Base-by-base conservation (phyloP, 2,329 filamentous ascomycete species). In the Penicillium brasilianum region DNA sequence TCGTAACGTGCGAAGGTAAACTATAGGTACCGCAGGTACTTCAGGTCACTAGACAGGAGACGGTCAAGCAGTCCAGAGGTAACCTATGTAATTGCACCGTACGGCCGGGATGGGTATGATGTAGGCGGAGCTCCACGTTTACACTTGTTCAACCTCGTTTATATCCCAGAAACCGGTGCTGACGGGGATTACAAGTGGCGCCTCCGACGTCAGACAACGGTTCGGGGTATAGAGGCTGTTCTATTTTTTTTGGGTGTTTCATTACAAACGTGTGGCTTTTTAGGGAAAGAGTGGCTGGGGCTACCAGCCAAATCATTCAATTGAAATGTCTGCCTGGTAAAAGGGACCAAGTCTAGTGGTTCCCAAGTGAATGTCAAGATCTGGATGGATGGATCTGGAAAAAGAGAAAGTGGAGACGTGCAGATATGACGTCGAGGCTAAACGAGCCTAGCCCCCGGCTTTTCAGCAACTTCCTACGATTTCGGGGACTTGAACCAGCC, bases 201-300 rank as follows among this genome's bases (percentile, higher is more conserved):
- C 69, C 69, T 70, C 65, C 65, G 68, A 72, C 69, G 70, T 72
- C 70, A 72, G 69, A 62, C 49, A 69, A 62, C 46, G 11, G 46
- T 41, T n/a, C 4, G 25, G 18, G 52, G 37, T 39, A 30, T 20
- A 11, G 44, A 20, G 4, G 14, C 2, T 10, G 18, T 46, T 46
- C 22, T 46, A 28, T 48, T 14, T 14, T 20, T 50, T 32, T 20
- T 8, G n/a, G n/a, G 11, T 7, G 20, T 13, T 13, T 28, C 25
- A 6, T 28, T 28, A 6, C 25, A 28, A 6, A 28, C 25, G 3
- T 6, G 43, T 14, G 43, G 10, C 20, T 46, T 16, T 14, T n/a
- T n/a, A n/a, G n/a, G n/a, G n/a, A n/a, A n/a, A n/a, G n/a, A 6
- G 43, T 46, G 43, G 20, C 20, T 46, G 18, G 43, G 9, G 18